Conservation (phyloP, 2,329 filamentous ascomycete species). For the Xenoacremonium recifei region DNA sequence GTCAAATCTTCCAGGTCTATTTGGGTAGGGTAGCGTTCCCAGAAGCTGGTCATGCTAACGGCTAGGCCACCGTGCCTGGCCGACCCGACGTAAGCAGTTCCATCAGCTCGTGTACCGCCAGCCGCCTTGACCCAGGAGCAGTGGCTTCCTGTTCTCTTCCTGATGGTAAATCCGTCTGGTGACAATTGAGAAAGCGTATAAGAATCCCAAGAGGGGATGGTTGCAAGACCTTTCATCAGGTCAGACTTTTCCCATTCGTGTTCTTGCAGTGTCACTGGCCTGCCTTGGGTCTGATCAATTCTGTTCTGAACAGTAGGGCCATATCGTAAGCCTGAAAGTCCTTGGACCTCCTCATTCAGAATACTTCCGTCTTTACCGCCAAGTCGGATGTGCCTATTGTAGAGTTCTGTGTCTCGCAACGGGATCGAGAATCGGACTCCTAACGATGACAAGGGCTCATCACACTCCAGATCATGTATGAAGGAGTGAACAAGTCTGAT, state of each 20-base stretch:
- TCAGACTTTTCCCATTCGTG: constrained; percentile 11
- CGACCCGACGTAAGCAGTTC: constrained; percentile 57
- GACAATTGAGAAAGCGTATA: constrained; percentile 57
- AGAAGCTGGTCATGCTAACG: constrained; percentile 57
- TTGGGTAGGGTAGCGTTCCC: constrained; percentile 60
- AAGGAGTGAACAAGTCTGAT: constrained; percentile 55
- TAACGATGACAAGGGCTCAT: constrained; percentile 50
- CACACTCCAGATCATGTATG: constrained; percentile 48
- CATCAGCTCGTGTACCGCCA: constrained; percentile 52
- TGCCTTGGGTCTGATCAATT: constrained; percentile 48
- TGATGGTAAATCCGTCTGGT: constrained; percentile 57
- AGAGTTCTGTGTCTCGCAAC: constrained; percentile 47
- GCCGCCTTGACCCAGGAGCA: constrained; percentile 57
- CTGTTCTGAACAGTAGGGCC: constrained; percentile 52
- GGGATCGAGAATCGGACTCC: constrained; percentile 56
- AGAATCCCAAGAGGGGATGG: constrained; percentile 56
- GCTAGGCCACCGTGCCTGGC: constrained; percentile 56
- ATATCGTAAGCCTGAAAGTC: constrained; percentile 55
- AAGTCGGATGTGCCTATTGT: constrained; percentile 58
- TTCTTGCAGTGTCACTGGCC: constrained; percentile 24
- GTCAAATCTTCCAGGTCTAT: constrained; percentile 53
- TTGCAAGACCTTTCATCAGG: constrained; percentile 43
- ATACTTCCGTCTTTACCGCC: constrained; percentile 53
- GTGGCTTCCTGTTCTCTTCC: constrained; percentile 57
- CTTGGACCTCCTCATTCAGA: constrained; percentile 56